phyloP scores from a whole-genome alignment of 2,329 filamentous ascomycete species.

The Hypoxylon sp. region DNA sequence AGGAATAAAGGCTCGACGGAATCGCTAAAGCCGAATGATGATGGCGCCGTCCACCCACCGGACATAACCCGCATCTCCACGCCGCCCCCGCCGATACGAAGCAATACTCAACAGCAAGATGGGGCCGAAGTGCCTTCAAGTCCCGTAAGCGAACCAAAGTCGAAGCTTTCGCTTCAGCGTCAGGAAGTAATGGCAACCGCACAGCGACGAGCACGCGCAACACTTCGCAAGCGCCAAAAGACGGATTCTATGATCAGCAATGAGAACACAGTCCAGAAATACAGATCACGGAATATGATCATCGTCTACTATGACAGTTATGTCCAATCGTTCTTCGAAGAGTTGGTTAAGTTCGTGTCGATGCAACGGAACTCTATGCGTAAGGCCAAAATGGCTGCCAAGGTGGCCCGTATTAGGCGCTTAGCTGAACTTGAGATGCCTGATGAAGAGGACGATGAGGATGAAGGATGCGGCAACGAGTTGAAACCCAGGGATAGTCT shows the following conservation, averaged over 20 bases:
- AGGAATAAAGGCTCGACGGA: conserved; percentile 69
- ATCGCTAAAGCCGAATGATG: conserved; percentile 67
- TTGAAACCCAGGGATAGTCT: conserved; percentile 49
- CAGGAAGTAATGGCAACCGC: conserved; percentile 64
- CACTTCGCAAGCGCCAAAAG: conserved; percentile 66
- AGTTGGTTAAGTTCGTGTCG: conserved; percentile 85
- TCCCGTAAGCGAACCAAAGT: conserved; percentile 56
- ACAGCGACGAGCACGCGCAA: conserved; percentile 63
- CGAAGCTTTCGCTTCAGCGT: conserved; percentile 57
- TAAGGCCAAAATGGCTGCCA: conserved; percentile 88
- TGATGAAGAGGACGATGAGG: conserved; percentile 61
- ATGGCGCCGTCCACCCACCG: conserved; percentile 52
- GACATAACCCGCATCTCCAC: conserved; percentile 30
- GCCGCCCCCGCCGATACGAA: conserved; percentile 41
- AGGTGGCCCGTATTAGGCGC: conserved; percentile 76
- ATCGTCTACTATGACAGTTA: conserved; percentile 95
- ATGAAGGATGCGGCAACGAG: conserved; percentile 50
- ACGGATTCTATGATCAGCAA: conserved; percentile 68
- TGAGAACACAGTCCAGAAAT: conserved; percentile 66
- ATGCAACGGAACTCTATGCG: conserved; percentile 86
- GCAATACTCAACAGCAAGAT: conserved; percentile 38
- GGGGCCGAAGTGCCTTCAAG: conserved; percentile 51
- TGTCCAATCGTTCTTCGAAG: conserved; percentile 86
- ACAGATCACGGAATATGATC: conserved; percentile 81
- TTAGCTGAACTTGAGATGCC: conserved; percentile 72